Conservation (phyloP, 2,329 filamentous ascomycete genomes). For the Microdochium nivale region DNA sequence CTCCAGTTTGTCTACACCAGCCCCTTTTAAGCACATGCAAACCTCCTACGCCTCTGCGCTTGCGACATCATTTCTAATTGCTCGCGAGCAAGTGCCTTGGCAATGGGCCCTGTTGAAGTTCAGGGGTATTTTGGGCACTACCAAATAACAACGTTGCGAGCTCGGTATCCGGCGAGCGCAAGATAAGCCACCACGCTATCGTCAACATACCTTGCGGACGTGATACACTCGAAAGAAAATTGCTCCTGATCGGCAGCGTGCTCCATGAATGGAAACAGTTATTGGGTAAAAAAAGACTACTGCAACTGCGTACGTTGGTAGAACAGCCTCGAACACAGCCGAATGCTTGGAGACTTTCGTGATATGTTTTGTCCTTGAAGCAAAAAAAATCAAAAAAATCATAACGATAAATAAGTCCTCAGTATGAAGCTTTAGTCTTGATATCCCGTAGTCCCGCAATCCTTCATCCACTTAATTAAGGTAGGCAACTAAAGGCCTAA, state of each 20-base stretch:
- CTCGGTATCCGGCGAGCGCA: slow-evolving; percentile 27
- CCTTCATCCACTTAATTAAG: slow-evolving; percentile 41
- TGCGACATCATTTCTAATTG: slow-evolving; percentile 26
- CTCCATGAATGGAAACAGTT: slow-evolving; percentile 26
- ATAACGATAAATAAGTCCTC: slow-evolving; percentile 30
- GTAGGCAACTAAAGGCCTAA: slow-evolving; percentile 30
- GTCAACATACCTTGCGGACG: slow-evolving; percentile 39
- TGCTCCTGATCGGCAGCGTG: slow-evolving; percentile 10
- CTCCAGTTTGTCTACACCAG: too few species aligned
- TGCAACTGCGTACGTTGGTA: slow-evolving; percentile 39
- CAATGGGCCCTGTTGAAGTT: slow-evolving; percentile 30
- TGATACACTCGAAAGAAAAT: slow-evolving; percentile 25
- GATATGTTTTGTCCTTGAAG: slow-evolving; percentile 21
- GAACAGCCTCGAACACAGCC: slow-evolving; percentile 29
- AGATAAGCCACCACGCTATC: slow-evolving; percentile 40
- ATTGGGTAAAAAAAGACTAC: slow-evolving; percentile 35
- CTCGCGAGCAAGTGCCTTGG: slow-evolving; percentile 25
- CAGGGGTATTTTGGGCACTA: slow-evolving; percentile 35
- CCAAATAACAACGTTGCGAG: slow-evolving; percentile 21
- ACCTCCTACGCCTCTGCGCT: too few species aligned
- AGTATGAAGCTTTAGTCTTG: slow-evolving; percentile 28
- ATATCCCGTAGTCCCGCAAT: slow-evolving; percentile 32
- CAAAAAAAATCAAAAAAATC: slow-evolving; percentile 13
- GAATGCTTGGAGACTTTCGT: slow-evolving; percentile 26
- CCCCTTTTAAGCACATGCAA: too few species aligned